These are phyloP conservation scores for Epichloe gansuensis DNA, from an alignment of 2,329 filamentous ascomycete species.

Conservation along the genomic window DNA sequence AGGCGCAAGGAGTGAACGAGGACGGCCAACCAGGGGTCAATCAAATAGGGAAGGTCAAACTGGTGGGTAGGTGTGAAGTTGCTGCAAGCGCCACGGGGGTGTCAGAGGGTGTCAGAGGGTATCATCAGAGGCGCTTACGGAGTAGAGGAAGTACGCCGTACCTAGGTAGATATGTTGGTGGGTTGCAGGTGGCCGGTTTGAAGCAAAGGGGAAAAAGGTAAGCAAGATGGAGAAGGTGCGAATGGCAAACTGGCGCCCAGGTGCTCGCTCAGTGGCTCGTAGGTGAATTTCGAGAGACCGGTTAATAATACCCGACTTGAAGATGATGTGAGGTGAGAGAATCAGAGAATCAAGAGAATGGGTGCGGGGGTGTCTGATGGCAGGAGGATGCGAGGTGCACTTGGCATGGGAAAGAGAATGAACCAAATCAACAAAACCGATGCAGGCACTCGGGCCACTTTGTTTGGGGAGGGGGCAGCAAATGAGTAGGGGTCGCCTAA, in stretches of 20 bases:
- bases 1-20: neutral
- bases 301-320: neutral
- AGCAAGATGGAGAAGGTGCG: neutral
- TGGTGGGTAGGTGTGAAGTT: neutral
- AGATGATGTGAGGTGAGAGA: neutral
- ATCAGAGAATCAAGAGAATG: neutral
- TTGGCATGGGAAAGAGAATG: neutral
- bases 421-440: neutral
- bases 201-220: neutral
- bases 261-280: neutral
- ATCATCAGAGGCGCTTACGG: no score
- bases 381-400: neutral
- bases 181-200: neutral
- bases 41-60: neutral
- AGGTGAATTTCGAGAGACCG: neutral
- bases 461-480: neutral
- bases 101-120: no score
- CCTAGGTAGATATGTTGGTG: neutral
- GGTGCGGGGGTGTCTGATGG: no score
- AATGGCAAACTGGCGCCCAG: neutral
- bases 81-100: neutral
- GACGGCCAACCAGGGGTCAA: neutral
- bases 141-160: neutral
- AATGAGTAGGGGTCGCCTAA: constrained; percentile 2
- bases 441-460: neutral